Base-by-base conservation (phyloP, 805 yeast species). In the Cyberlindnera japonica region DNA sequence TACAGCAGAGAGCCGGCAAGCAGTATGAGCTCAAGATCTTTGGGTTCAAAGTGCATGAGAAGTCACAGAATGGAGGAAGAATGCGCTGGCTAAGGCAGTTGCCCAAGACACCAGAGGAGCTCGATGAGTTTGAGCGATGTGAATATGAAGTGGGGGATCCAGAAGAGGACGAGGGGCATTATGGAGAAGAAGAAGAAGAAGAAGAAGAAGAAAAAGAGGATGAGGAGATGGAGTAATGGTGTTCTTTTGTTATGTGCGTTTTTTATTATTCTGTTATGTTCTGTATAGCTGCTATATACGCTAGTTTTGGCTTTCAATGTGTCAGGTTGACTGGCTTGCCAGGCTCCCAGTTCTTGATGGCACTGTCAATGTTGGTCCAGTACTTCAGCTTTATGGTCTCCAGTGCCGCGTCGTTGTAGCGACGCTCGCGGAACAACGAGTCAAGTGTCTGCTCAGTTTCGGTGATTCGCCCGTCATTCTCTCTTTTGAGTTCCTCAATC, bases 71-170 rank as follows among this genome's bases (percentile, higher is more conserved):
- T 35, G 99, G 99, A 0, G 90, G 95, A n/a, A 75, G 98, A 52
- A 93, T 93, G 98, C 75, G 74, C 54, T 93, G 99, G 99, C 71
- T 91, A 47, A 77, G 98, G 53, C 80, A 79, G 59, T 69, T 75
- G 48, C 98, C 98, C 4, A 65, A 67, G 32, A 72, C 78, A 3
- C 71, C 65, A 15, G 77, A 69, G 31, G 90, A 84, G 54, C 62
- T 74, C 51, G 71, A 66, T 37, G 95, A 86, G 54, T 79, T 69
- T 49, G 71, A 75, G 6, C 64, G 63, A 26, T 84, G 93, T 57
- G 87, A 83, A 58, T 81, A 74, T 51, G 71, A 66, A 29, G 58
- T 48, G 28, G 28, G n/a, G 28, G 28, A 25, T 7, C 15, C 6
- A 9, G 28, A 25, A 12, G n/a, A 15, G 10, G 66, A 57, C 14